A percentile compares a stretch with the other conserved stretches of the same genome.
These are phyloP conservation scores for Biscogniauxia mediterranea DNA, from an alignment of 2,329 filamentous ascomycete genomes.

Conservation along the genomic window DNA sequence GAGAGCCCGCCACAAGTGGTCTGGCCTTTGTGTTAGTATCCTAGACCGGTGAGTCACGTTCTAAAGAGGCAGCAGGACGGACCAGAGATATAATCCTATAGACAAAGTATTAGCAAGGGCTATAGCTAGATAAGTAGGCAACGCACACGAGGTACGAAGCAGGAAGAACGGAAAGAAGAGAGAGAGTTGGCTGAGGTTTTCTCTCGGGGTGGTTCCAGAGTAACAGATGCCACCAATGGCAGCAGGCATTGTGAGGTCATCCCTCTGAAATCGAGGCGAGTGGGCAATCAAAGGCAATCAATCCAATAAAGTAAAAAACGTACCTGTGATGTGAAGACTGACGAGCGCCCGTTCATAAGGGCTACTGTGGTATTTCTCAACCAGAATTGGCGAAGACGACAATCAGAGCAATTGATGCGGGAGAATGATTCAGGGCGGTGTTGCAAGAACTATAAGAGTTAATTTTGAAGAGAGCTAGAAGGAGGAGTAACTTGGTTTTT, in stretches of 20 bases:
- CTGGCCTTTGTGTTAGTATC: conserved; percentile 39
- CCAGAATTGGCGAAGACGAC: conserved; percentile 21
- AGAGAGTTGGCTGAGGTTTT: background rate
- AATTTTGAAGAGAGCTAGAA: background rate
- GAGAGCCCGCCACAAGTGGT: conserved; percentile 54
- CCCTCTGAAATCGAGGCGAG: background rate
- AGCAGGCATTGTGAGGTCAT: conserved; percentile 24
- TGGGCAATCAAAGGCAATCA: background rate
- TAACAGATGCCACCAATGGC: background rate
- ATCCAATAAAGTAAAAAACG: conserved; percentile 28
- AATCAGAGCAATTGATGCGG: conserved; percentile 14
- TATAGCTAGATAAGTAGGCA: conserved; percentile 11
- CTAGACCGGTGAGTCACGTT: conserved; percentile 43
- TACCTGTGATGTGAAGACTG: conserved; percentile 87
- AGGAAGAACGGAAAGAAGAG: too few relatives aligned
- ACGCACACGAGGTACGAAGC: background rate
- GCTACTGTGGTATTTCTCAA: conserved; percentile 47
- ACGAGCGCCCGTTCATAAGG: conserved; percentile 84
- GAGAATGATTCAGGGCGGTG: conserved; percentile 8
- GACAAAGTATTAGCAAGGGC: conserved; percentile 41
- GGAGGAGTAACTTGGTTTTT: background rate
- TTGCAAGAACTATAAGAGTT: conserved; percentile 9
- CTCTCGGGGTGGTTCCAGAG: conserved; percentile 1
- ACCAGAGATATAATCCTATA: conserved; percentile 76
- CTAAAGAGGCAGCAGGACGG: conserved; percentile 34